Evolutionary conservation across 176 grass and related monocot species (phyloP), one percentile per base, ranked within the genome.

Genomic region (Leersia perrieri): DNA sequence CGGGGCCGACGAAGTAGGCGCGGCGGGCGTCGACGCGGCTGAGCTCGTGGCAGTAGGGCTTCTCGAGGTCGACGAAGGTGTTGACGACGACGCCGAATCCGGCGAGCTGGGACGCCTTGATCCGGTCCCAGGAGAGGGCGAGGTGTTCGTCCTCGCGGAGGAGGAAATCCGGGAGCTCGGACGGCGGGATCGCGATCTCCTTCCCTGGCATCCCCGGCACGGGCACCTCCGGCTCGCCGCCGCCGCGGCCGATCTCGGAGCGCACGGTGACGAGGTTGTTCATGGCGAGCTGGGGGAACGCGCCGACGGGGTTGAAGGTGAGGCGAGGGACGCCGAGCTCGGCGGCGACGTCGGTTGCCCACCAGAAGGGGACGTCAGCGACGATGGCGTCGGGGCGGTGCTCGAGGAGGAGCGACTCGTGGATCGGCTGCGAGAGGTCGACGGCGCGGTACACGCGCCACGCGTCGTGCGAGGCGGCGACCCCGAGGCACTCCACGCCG

Each of bases 91-190:
- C 88, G 33, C 92, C 90, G 42, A 92, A 92, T 33, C 88, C 73
- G 1, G 62, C 70, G 33, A 94, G 66, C 78, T 98, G 92, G 67
- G 74, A 67, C 33, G 75, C 81, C 74, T 83, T 92, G 11, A 91
- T 78, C 22, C 13, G 55, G 38, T 76, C 77, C 95, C 95, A 98
- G 27, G 39, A 5, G 11, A 14, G 22, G 40, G 86, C 63, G 64
- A 98, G 77, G 41, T 90, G 82, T 58, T 94, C 76, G 7, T 92
- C 80, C 38, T n/a, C n/a, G n/a, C 40, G 20, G 57, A 89, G 72
- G 3, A 97, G 51, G 80, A 98, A 94, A 8, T 18, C 18, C 11
- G 95, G 95, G 13, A 98, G 90, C 86, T 98, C 95, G 9, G 90
- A 76, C 68, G 14, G 62, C 14, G 95, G 95, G 63, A 98, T 84